A percentile compares a stretch with the other conserved stretches of the same genome.
Conservation (phyloP, 176 grass and related monocot genomes). For the Oryza glumipatula region DNA sequence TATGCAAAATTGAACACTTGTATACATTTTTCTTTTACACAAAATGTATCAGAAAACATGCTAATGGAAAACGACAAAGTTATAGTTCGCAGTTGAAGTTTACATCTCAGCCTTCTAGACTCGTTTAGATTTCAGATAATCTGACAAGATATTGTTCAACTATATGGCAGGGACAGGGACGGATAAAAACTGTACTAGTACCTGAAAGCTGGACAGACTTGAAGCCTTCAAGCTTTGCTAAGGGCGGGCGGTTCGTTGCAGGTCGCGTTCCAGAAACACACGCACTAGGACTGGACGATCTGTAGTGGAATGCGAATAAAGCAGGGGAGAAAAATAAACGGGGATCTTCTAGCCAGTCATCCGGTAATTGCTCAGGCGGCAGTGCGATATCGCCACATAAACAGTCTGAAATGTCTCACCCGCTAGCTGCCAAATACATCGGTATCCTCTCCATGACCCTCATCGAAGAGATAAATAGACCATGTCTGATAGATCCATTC, state of each 20-base stretch:
- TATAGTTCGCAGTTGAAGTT: too few relatives aligned
- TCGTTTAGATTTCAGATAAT: not conserved
- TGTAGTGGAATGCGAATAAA: constrained; percentile 14
- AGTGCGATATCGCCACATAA: not conserved
- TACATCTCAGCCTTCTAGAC: too few relatives aligned
- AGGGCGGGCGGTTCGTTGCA: not conserved
- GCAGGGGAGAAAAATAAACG: not conserved
- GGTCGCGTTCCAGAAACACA: not conserved
- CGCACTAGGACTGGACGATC: not conserved
- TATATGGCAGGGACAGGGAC: not conserved
- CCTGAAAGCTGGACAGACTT: not conserved
- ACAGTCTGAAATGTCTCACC: not conserved
- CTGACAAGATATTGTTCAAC: not conserved
- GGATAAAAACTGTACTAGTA: not conserved
- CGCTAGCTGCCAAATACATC: not conserved
- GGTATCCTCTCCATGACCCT: not conserved
- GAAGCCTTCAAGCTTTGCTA: too few relatives aligned
- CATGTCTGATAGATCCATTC: too few relatives aligned
- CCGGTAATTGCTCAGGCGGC: not conserved
- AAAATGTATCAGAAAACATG: too few relatives aligned
- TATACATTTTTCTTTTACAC: too few relatives aligned
- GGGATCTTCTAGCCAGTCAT: not conserved
- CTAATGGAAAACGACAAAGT: too few relatives aligned
- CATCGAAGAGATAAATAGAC: not conserved
- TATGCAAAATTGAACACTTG: too few relatives aligned